Evolutionary conservation across 192 early-diverging fungal genomes (phyloP), one percentile per base, ranked within the genome.

Genomic region (Backusella macrospora): DNA sequence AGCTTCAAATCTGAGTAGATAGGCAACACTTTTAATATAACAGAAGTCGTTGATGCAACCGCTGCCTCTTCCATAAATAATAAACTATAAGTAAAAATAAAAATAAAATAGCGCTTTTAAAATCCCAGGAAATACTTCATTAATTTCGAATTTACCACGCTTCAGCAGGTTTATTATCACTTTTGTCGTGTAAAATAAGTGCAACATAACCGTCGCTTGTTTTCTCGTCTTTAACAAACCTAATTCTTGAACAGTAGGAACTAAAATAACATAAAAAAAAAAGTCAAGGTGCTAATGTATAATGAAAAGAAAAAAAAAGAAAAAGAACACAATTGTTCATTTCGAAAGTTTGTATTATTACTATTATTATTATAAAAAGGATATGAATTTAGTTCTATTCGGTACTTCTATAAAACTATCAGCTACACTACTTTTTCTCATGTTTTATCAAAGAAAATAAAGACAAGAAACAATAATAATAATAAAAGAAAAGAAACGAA

Each of bases 361-460:
- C n/a, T 1, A 2, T 7, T 12, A 59, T 26, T 26, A 59, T 6
- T 18, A 46, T 46, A 72, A 63, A 73, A 74, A 74, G 73, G 73
- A 74, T 74, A 74, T 74, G 44, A 44, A 52, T 74, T 67, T 65
- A 3, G 64, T n/a, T 47, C 29, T 49, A 34, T 74, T 65, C 5
- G 73, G 64, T 26, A 18, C 6, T 2, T n/a, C 13, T 26, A 73
- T 39, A 6, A 73, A 39, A 21, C 37, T 29, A 4, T 73, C 46
- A 15, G 43, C 34, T 26, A 38, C 10, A 21, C 23, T 26, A 12
- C 23, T 55, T 8, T 55, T 21, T 23, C 23, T 12, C 49, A 55
- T 55, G 23, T 55, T 49, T 49, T n/a, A 55, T 23, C 10, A 55
- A 55, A 3, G 26, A 59, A 10, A 52, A 52, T 21, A 9, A 52